Evolutionary conservation across 176 grass and related monocot species (phyloP).

Genomic region (Musa beccarii): DNA sequence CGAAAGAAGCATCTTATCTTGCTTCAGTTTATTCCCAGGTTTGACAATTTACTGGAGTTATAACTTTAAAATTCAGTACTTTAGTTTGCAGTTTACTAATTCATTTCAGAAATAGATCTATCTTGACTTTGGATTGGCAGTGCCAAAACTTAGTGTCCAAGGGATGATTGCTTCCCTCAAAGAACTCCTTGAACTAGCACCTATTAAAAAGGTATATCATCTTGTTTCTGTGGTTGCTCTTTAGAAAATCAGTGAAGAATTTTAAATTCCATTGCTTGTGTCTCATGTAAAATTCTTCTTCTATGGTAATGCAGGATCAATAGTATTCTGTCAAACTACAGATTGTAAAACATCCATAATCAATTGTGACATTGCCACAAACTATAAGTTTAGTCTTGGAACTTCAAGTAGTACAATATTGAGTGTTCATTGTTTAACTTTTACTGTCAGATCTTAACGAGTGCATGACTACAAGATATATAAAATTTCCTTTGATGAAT

Average conservation of each 20-base stretch:
- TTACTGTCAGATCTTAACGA: too few species aligned
- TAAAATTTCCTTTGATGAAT: neutral
- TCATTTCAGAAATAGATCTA: conserved; percentile 48
- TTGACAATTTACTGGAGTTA: neutral
- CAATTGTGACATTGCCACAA: conserved; percentile 1
- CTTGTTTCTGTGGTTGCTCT: conserved; percentile 15
- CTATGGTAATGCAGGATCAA: neutral
- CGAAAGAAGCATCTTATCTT: conserved; percentile 98
- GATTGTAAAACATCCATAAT: neutral
- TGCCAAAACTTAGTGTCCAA: conserved; percentile 96
- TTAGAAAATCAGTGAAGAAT: neutral
- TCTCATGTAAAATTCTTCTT: neutral
- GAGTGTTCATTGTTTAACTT: too few species aligned
- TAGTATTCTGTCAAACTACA: too few species aligned
- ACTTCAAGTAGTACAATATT: neutral
- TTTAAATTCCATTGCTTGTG: neutral
- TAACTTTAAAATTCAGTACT: neutral
- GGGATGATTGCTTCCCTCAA: conserved; percentile 80
- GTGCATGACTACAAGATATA: neutral
- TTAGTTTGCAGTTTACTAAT: conserved; percentile 4
- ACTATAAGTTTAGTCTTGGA: conserved; percentile 5
- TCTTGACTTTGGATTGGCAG: conserved; percentile 94
- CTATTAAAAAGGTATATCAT: conserved; percentile 65
- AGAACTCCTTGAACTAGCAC: conserved; percentile 81
- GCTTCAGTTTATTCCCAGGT: conserved; percentile 97